phyloP scores from a whole-genome alignment of 148 eudicot genomes.

The Cornus controversa region DNA sequence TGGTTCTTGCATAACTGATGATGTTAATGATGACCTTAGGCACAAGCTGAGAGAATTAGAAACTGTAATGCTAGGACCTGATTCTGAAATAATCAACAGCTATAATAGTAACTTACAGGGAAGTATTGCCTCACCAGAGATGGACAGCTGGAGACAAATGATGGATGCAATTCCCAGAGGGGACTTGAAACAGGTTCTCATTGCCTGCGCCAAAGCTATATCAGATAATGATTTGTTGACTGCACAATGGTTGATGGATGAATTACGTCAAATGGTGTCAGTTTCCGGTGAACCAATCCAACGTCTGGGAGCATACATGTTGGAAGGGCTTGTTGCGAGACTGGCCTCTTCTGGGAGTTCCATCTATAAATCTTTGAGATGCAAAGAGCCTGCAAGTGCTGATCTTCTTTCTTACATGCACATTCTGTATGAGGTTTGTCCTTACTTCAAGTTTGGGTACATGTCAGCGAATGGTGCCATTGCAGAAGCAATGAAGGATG shows the following conservation, averaged over 20 bases:
- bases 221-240: conserved; percentile 40
- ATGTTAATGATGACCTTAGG: conserved; percentile 36
- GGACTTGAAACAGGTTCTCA: conserved; percentile 43
- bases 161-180: conserved; percentile 41
- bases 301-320: conserved; percentile 56
- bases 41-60: conserved; percentile 52
- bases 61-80: conserved; percentile 56
- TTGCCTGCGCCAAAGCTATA: conserved; percentile 51
- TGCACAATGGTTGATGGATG: conserved; percentile 46
- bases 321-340: conserved; percentile 62
- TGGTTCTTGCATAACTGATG: conserved; percentile 39
- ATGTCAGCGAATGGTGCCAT: conserved; percentile 78
- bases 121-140: conserved; percentile 22
- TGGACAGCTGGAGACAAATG: conserved; percentile 40
- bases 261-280: conserved; percentile 51
- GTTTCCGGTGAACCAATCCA: conserved; percentile 60
- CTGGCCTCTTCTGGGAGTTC: conserved; percentile 57
- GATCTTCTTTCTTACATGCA: conserved; percentile 63
- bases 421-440: conserved; percentile 63
- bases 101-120: conserved; percentile 20
- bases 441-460: conserved; percentile 68
- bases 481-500: conserved; percentile 64
- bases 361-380: conserved; percentile 40
- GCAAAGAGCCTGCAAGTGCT: conserved; percentile 46
- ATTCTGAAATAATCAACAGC: conserved; percentile 33